Evolutionary conservation across 345 rosid genomes (phyloP), one percentile per base, ranked within the genome.

Genomic region (Citrus glauca): DNA sequence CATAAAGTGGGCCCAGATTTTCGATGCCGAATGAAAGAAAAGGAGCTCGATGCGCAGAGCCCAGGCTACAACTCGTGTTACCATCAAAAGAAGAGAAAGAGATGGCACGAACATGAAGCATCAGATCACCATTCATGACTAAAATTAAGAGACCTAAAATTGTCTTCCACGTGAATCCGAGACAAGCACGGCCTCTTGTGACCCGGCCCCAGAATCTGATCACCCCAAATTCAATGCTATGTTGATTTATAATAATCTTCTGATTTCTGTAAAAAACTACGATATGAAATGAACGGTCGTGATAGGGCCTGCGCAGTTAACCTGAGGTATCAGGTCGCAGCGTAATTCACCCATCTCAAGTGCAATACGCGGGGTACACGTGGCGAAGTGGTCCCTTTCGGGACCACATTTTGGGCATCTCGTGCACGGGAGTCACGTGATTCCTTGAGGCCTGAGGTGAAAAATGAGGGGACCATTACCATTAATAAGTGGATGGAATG

Each of bases 31-130:
- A 13, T 2, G 50, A 13, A 3, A 13, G 16, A 45, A 45, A 45
- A 45, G 16, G 50, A 0, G 17, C 50, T 9, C 4, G 14, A 45
- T 32, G 5, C 9, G 20, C 53, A 53, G 65, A 35, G 53, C 65
- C 55, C 65, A 53, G 72, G 25, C 35, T n/a, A 33, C 25, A 13
- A 56, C 79, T 56, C 57, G 66, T 25, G 79, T 67, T 25, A n/a
- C 63, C 76, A 30, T 78, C n/a, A 71, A 78, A 71, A 71, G 76
- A 50, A 63, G 81, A 62, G 81, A 78, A 78, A 78, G 35, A 45
- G 32, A 24, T 45, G 50, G 50, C 17, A 45, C 14, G 20, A 17
- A 28, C 33, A 48, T 9, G 69, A 48, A 32, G 56, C 35, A 63
- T 50, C 72, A 37, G 65, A n/a, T 4, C 24, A 76, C 35, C 24